Evolutionary conservation across 2,329 filamentous ascomycete species (phyloP), one percentile per base, ranked within the genome.

Genomic region (Celoporthe dispersa): DNA sequence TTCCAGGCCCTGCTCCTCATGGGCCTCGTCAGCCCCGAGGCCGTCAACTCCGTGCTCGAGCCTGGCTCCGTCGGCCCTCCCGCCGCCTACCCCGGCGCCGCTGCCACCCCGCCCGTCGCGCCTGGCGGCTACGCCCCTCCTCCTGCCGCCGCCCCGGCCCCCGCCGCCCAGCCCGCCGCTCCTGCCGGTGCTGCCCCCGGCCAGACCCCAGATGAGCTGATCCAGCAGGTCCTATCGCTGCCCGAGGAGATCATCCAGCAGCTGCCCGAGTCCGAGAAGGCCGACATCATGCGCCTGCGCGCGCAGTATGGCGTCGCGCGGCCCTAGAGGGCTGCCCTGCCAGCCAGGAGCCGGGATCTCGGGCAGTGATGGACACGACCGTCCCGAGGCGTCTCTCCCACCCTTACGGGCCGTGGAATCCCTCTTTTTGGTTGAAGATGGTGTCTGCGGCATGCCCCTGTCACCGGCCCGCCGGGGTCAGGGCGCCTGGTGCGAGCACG

Each of bases 1-100:
- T 98, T 98, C 82, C 95, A 98, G 81, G 92, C 94, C 33, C 87
- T 98, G 12, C 88, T 98, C 2, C 88, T 98, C 51, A 96, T 98
- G 88, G 94, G 94, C 61, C 89, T 98, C 12, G 94, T 98, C 68
- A 95, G 96, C 70, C 92, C 93, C 19, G 90, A 91, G 75, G 90
- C 94, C 3, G 90, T 98, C 68, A 88, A 91, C 73, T 91, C 92
- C 5, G 93, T 98, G 39, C 87, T 98, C 67, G 92, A 97, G 77
- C 81, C 84, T 5, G 79, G 78, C 41, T 79, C 81, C 68, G 78
- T 80, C 82, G 77, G 77, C 41, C 74, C 78, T 39, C 75, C 79
- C 1, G 75, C 78, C 53, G 75, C 80, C 69, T 77, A 79, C 22
- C 79, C 78, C 7, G 76, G 77, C 12, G 77, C 81, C 11, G 85